These are phyloP conservation scores for Fistulifera pelliculosa DNA, from an alignment of 108 stramenopile genomes.

Conservation along the genomic window DNA sequence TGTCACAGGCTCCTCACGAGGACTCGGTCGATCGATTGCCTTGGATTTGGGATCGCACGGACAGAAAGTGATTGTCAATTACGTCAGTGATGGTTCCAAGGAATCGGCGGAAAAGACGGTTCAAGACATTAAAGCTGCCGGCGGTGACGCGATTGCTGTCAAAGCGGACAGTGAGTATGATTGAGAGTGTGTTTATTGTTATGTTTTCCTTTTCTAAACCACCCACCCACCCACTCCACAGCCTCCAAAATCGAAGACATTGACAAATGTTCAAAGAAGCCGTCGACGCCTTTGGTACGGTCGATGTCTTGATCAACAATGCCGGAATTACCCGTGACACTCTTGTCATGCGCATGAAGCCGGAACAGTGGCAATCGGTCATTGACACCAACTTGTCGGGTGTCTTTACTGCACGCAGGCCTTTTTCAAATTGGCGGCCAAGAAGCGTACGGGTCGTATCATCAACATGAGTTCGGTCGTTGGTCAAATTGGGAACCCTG, in stretches of 20 bases:
- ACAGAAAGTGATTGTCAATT: conserved; percentile 93
- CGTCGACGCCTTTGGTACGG: conserved; percentile 73
- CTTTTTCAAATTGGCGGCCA: conserved; percentile 82
- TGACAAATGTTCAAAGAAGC: conserved; percentile 65
- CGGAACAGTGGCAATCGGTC: conserved; percentile 86
- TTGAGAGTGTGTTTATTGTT: not conserved
- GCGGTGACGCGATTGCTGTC: conserved; percentile 77
- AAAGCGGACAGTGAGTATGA: conserved; percentile 76
- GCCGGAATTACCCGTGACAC: conserved; percentile 93
- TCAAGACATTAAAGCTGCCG: conserved; percentile 64
- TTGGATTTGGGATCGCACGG: conserved; percentile 79
- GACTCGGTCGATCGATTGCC: conserved; percentile 90
- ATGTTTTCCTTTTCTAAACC: not conserved
- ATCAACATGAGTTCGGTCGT: conserved; percentile 95
- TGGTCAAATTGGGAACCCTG: conserved; percentile 96
- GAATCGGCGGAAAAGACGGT: conserved; percentile 78
- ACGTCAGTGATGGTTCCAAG: conserved; percentile 72
- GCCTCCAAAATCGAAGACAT: conserved; percentile 71
- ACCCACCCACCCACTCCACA: conserved; percentile 6
- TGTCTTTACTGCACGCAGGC: conserved; percentile 92
- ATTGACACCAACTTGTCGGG: conserved; percentile 94
- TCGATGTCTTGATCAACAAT: conserved; percentile 92
- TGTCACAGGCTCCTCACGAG: conserved; percentile 92
- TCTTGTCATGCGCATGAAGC: conserved; percentile 94
- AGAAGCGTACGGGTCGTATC: conserved; percentile 89